These are phyloP conservation scores for Psilocybe cubensis DNA, from an alignment of 768 basidiomycete species.

Conservation along the genomic window DNA sequence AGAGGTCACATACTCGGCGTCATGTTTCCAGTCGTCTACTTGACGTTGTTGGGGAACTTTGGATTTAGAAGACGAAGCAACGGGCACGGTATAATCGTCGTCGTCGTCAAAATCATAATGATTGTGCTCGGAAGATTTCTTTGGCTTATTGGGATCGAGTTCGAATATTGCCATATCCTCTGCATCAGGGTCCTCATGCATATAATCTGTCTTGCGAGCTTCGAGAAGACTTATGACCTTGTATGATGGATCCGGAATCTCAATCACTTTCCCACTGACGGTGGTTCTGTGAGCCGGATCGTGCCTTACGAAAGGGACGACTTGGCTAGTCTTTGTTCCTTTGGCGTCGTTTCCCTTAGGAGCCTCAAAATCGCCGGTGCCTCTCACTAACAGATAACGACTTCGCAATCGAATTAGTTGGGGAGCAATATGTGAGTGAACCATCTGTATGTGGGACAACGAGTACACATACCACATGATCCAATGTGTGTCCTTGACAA, in stretches of 20 bases:
- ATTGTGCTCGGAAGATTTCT: conserved; percentile 18
- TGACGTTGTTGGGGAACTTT: conserved; percentile 28
- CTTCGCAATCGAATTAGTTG: conserved; percentile 27
- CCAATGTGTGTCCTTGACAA: conserved; percentile 69
- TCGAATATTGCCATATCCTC: conserved; percentile 54
- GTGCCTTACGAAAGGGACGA: conserved; percentile 46
- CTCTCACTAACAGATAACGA: conserved; percentile 65
- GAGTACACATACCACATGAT: conserved; percentile 59
- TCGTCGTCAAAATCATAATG: conserved; percentile 33
- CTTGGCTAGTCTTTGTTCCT: conserved; percentile 15
- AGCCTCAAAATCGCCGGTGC: conserved; percentile 15
- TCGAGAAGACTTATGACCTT: conserved; percentile 53
- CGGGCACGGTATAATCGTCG: conserved; percentile 29
- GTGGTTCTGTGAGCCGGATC: conserved; percentile 52
- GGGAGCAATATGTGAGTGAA: not conserved
- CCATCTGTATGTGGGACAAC: not conserved
- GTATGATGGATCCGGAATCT: conserved; percentile 61
- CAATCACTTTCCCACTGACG: conserved; percentile 38
- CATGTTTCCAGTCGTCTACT: conserved; percentile 57
- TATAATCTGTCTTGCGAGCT: conserved; percentile 39
- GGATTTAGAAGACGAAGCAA: conserved; percentile 16
- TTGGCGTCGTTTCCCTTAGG: conserved; percentile 14
- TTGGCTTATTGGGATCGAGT: conserved; percentile 20
- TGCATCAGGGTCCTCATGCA: conserved; percentile 49
- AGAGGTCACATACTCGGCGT: conserved; percentile 49